Conservation (phyloP, 1,139 yeast genomes). For the Ogataea hybrid region DNA sequence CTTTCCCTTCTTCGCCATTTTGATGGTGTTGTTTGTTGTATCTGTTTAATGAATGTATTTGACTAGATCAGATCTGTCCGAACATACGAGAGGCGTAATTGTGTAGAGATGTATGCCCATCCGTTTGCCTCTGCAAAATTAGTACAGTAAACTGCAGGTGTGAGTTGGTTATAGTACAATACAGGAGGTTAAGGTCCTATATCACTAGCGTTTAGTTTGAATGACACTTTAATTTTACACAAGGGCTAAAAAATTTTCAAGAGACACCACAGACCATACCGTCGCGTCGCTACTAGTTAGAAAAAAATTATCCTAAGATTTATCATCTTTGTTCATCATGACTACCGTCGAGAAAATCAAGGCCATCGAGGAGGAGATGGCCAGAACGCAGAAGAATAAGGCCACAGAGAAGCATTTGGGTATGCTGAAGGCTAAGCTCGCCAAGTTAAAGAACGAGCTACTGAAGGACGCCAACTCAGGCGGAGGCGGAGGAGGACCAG, state of each 20-base stretch:
- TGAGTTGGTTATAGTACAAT: not conserved
- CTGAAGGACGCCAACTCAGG: slow-evolving; percentile 73
- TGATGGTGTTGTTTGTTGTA: slow-evolving; percentile 3
- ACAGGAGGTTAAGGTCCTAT: slow-evolving; percentile 3
- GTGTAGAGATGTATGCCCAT: slow-evolving; percentile 11
- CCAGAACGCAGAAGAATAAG: slow-evolving; percentile 92
- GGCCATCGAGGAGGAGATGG: slow-evolving; percentile 94
- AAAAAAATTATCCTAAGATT: not conserved
- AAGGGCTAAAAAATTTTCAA: slow-evolving; percentile 17
- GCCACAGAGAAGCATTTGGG: slow-evolving; percentile 96
- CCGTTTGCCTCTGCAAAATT: slow-evolving; percentile 8
- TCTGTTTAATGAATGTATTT: slow-evolving; percentile 9
- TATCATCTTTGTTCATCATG: slow-evolving; percentile 5
- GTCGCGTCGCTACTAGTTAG: slow-evolving; percentile 12
- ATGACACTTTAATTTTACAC: not conserved
- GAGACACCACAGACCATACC: slow-evolving; percentile 15
- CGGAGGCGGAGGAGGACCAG: slow-evolving; percentile 82
- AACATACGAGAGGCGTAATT: slow-evolving; percentile 16
- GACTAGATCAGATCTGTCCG: slow-evolving; percentile 11
- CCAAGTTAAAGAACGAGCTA: slow-evolving; percentile 89
- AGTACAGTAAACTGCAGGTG: not conserved
- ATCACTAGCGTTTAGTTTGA: not conserved
- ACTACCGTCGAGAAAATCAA: slow-evolving; percentile 66
- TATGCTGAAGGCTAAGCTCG: slow-evolving; percentile 92
- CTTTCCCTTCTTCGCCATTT: slow-evolving; percentile 43